These are phyloP conservation scores for Cucurbita ficifolia DNA, from an alignment of 306 rosid genomes.

Conservation along the genomic window DNA sequence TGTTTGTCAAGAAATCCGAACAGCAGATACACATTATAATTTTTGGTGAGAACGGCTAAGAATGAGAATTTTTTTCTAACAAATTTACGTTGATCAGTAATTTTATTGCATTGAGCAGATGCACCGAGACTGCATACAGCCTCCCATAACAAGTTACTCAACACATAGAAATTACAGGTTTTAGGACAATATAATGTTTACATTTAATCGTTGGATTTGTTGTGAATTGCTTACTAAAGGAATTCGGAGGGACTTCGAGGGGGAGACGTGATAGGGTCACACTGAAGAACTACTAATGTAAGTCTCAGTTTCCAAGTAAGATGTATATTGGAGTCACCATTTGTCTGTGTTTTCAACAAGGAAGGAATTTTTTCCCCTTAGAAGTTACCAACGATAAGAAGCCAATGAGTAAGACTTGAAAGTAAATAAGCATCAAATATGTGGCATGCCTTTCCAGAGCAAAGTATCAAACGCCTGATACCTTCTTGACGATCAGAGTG, in stretches of 20 bases:
- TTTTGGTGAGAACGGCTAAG: background rate
- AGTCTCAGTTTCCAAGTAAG: background rate
- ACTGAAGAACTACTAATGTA: slow-evolving; percentile 35
- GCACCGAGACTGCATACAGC: slow-evolving; percentile 1
- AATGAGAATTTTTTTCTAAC: background rate
- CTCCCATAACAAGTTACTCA: background rate
- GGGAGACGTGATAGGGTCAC: slow-evolving; percentile 40
- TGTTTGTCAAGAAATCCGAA: background rate
- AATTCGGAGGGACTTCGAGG: background rate
- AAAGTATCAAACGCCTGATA: slow-evolving; percentile 68
- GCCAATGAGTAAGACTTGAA: background rate
- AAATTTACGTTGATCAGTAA: background rate
- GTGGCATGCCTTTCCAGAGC: slow-evolving; percentile 83
- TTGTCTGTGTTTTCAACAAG: background rate
- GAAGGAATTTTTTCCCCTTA: background rate
- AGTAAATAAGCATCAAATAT: background rate
- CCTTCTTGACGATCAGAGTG: slow-evolving; percentile 76
- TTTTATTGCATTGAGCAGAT: background rate
- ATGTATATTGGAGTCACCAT: background rate
- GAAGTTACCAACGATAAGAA: background rate
- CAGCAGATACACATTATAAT: background rate
- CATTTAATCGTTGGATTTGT: background rate
- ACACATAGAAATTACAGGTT: background rate
- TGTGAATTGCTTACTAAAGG: background rate
- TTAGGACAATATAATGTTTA: background rate